A percentile compares a stretch with the other conserved stretches of the same genome.
Conservation (phyloP, 73 alveolate species). For the Paramecium bursaria region DNA sequence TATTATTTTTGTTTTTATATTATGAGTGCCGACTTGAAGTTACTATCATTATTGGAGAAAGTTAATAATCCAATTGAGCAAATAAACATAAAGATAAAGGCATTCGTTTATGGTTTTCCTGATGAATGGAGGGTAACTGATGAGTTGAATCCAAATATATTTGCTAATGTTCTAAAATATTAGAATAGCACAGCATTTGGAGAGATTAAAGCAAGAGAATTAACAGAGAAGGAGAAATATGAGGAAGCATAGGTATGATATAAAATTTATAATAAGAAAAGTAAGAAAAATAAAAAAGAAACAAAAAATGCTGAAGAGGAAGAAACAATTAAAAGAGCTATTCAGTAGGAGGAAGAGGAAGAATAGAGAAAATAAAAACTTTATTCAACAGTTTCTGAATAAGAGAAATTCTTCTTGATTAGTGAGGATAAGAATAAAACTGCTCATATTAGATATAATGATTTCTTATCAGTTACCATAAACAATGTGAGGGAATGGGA, state of each 20-base stretch:
- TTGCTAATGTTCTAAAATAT: slow-evolving; percentile 70
- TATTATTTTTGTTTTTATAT: no score
- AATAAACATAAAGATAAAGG: not conserved
- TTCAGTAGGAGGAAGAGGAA: slow-evolving; percentile 80
- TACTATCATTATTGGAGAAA: slow-evolving; percentile 67
- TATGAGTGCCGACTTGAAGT: slow-evolving; percentile 64
- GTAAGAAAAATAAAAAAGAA: slow-evolving; percentile 71
- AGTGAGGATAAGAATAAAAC: slow-evolving; percentile 80
- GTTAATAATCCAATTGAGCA: slow-evolving; percentile 65
- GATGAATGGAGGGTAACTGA: slow-evolving; percentile 68
- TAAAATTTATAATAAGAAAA: slow-evolving; percentile 77
- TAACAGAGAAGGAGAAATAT: slow-evolving; percentile 79
- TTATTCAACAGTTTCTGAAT: slow-evolving; percentile 77
- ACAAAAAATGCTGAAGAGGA: slow-evolving; percentile 80
- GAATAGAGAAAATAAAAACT: slow-evolving; percentile 75
- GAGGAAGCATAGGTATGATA: no score
- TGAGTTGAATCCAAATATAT: slow-evolving; percentile 65
- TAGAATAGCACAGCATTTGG: slow-evolving; percentile 66
- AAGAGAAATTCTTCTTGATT: slow-evolving; percentile 74
- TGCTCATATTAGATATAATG: slow-evolving; percentile 75
- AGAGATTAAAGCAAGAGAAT: slow-evolving; percentile 77
- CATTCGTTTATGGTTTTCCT: slow-evolving; percentile 64
- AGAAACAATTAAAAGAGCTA: slow-evolving; percentile 71
- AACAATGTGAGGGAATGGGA: slow-evolving; percentile 78
- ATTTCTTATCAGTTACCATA: slow-evolving; percentile 73